Evolutionary conservation across 306 rosid species (phyloP), one percentile per base, ranked within the genome.

Genomic region (Gillenia trifoliata): DNA sequence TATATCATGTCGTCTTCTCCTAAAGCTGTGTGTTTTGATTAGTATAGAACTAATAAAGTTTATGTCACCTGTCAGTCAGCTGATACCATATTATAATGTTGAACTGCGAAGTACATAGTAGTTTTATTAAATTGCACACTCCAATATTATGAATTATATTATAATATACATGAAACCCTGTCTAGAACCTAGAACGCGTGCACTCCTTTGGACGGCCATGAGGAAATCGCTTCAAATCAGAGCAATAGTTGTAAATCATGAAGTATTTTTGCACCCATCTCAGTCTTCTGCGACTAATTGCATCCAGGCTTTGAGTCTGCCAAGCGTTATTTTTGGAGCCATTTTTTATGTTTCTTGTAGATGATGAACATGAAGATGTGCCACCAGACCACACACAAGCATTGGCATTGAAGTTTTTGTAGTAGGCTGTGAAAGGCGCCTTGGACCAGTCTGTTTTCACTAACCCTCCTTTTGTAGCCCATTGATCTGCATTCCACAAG

Each of bases 381-480:
- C 59, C 72, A 12, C 20, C 5, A 2, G 67, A 63, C 82, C 77
- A 64, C 20, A 66, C 57, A 60, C 78, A 67, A 2, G 79, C 72
- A 28, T 74, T 40, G 33, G 79, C 82, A 1, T 71, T 81, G 79
- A 77, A 77, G 68, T 74, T 33, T 20, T 52, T 66, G 26, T 77
- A 81, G 68, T 22, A 73, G 34, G 85, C 85, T 9, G 75, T 81
- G 82, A 81, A 81, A n/a, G 85, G 85, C 67, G 82, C 81, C 6
- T 81, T 72, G 40, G 85, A 77, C 85, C 85, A 81, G 41, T 81
- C 79, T 19, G 79, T 81, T 65, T 77, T 81, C 19, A 81, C 78
- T 4, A 72, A 23, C 22, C 85, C 82, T 8, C 85, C 85, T 72
- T 54, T 67, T 0, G 85, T 81, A 7, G 85, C 85, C 85, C 85